These are phyloP conservation scores for Metschnikowia matae DNA, from an alignment of 805 yeast genomes.

Conservation along the genomic window DNA sequence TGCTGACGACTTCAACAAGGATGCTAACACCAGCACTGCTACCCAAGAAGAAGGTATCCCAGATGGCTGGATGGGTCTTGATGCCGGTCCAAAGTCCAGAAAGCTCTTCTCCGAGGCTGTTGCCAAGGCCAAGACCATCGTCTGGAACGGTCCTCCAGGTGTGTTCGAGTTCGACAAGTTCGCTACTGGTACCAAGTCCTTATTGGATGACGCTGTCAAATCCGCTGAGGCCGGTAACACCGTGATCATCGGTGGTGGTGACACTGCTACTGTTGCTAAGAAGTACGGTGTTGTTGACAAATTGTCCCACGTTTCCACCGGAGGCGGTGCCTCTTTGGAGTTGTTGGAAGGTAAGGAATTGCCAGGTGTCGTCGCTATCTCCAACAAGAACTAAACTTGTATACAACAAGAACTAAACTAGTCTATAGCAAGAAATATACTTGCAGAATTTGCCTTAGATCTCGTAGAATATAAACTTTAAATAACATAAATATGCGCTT, in stretches of 20 bases:
- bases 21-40: constrained; percentile 81
- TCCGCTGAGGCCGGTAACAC: constrained; percentile 87
- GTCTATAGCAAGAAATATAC: background rate
- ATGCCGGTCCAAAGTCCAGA: constrained; percentile 87
- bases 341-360: constrained; percentile 97
- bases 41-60: constrained; percentile 91
- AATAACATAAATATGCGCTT: background rate
- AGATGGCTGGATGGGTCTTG: constrained; percentile 93
- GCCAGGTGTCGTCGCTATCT: constrained; percentile 95
- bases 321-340: constrained; percentile 99
- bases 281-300: constrained; percentile 95
- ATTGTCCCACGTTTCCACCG: constrained; percentile 97
- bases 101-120: constrained; percentile 78
- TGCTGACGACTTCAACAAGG: constrained; percentile 90
- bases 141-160: constrained; percentile 99
- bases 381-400: constrained; percentile 50
- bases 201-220: constrained; percentile 83
- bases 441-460: background rate
- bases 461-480: background rate
- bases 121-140: constrained; percentile 92
- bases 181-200: constrained; percentile 85
- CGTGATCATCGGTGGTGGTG: constrained; percentile 99
- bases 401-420: constrained; percentile 43
- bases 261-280: constrained; percentile 98
- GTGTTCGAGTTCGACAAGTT: constrained; percentile 95